Conservation (phyloP, 2,329 filamentous ascomycete species). For the Alternaria viburni region DNA sequence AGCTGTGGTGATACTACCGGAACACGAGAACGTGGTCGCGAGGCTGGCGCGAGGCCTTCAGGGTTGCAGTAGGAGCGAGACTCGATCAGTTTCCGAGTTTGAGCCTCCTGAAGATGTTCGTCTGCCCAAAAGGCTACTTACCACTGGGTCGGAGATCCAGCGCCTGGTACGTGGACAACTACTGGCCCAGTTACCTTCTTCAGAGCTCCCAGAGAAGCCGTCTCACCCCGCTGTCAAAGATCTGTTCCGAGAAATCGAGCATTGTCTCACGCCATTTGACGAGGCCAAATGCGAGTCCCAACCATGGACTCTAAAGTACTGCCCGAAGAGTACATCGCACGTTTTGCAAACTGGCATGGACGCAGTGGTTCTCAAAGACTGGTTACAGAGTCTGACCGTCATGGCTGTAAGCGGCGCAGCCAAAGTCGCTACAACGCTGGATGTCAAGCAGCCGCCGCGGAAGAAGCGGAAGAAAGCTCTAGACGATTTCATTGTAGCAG, state of each 20-base stretch:
- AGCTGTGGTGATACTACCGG: constrained; percentile 27
- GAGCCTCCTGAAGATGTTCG: constrained; percentile 34
- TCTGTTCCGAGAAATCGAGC: constrained; percentile 66
- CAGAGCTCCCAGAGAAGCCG: neutral
- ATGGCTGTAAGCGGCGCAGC: constrained; percentile 70
- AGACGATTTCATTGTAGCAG: constrained; percentile 46
- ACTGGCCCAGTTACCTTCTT: constrained; percentile 21
- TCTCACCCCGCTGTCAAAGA: constrained; percentile 65
- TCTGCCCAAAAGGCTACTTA: constrained; percentile 45
- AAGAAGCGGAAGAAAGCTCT: constrained; percentile 67
- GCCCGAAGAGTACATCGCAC: constrained; percentile 70
- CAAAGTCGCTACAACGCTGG: constrained; percentile 19
- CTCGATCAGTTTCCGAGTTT: constrained; percentile 12
- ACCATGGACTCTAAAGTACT: constrained; percentile 85
- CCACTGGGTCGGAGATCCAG: constrained; percentile 50
- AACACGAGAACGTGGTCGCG: constrained; percentile 35
- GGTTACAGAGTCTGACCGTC: constrained; percentile 79
- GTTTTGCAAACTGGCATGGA: constrained; percentile 79
- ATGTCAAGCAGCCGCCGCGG: constrained; percentile 47
- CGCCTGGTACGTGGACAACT: constrained; percentile 41
- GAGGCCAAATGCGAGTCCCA: constrained; percentile 73
- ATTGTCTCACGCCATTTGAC: constrained; percentile 79
- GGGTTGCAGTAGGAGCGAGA: neutral
- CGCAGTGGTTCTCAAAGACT: constrained; percentile 74
- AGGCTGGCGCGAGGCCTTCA: constrained; percentile 29